These are phyloP conservation scores for Ophiostoma ulmi DNA, from an alignment of 2,329 filamentous ascomycete genomes.

Conservation along the genomic window DNA sequence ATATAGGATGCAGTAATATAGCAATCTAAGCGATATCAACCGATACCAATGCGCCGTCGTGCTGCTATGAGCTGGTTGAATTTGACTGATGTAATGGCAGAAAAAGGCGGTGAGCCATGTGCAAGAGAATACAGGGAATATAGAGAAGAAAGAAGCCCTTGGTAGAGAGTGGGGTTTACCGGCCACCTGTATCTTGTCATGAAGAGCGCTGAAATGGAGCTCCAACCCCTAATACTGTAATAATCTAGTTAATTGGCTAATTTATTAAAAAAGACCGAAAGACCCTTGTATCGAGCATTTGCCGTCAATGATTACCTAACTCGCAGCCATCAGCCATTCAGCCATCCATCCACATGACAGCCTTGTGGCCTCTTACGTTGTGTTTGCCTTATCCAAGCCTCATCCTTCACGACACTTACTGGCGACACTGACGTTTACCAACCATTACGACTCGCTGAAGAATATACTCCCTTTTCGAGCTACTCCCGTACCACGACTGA, in stretches of 20 bases:
- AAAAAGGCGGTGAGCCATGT: constrained; percentile 22
- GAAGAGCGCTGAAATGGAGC: neutral
- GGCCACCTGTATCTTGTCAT: constrained; percentile 1
- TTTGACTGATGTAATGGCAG: constrained; percentile 20
- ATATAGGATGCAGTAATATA: neutral
- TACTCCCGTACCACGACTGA: neutral
- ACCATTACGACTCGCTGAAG: neutral
- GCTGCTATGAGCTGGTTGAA: neutral
- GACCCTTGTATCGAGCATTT: neutral
- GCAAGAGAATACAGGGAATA: too few relatives aligned
- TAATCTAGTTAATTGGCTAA: neutral
- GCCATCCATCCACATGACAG: neutral
- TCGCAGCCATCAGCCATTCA: neutral
- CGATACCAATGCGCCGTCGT: neutral
- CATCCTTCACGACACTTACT: neutral
- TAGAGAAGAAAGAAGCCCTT: neutral
- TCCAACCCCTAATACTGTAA: neutral
- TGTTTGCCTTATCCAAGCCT: neutral
- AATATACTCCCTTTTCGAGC: neutral
- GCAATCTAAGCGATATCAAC: neutral
- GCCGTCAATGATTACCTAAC: neutral
- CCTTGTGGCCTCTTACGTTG: constrained; percentile 1
- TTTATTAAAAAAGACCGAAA: neutral
- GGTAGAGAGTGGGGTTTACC: neutral
- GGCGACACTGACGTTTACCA: neutral